Evolutionary conservation across 2,329 filamentous ascomycete genomes (phyloP).

Genomic region (Drechslerella stenobrocha): DNA sequence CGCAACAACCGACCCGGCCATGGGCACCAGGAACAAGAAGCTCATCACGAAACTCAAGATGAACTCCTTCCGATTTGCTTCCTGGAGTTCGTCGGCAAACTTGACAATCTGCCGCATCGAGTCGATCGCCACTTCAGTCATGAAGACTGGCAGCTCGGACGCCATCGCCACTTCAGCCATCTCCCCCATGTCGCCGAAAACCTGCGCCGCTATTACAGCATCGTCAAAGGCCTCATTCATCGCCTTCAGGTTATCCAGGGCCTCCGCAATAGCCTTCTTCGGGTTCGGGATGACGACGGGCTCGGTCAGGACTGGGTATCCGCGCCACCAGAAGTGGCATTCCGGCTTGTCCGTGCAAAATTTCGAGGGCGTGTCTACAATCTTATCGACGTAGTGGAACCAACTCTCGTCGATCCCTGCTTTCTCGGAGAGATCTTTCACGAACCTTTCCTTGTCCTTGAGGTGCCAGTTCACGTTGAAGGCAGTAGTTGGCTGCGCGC

Average conservation of each 20-base stretch:
- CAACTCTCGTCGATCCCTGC: constrained; percentile 9
- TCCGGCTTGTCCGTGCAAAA: too few species aligned
- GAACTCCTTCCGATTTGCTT: not conserved
- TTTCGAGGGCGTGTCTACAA: not conserved
- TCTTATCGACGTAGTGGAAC: constrained; percentile 3
- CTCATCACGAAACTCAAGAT: constrained; percentile 14
- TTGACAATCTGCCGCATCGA: constrained; percentile 10
- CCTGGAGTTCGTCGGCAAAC: not conserved
- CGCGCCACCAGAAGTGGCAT: not conserved
- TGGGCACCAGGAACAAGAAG: constrained; percentile 8
- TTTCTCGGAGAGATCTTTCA: constrained; percentile 8
- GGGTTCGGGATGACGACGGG: constrained; percentile 5
- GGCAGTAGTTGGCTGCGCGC: too few species aligned
- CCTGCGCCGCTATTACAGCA: constrained; percentile 1
- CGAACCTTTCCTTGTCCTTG: not conserved
- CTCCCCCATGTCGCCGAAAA: not conserved
- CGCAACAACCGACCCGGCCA: not conserved
- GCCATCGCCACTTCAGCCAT: constrained; percentile 3
- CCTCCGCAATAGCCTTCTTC: not conserved
- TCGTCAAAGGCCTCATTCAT: not conserved
- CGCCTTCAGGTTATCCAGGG: constrained; percentile 9
- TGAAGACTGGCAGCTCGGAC: constrained; percentile 18
- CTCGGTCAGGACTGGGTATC: constrained; percentile 3
- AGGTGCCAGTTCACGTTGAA: constrained; percentile 13
- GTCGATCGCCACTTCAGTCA: constrained; percentile 8